A percentile compares a stretch with the other conserved stretches of the same genome.
phyloP scores from a whole-genome alignment of 805 yeast species.

The Hanseniaspora meyeri region DNA sequence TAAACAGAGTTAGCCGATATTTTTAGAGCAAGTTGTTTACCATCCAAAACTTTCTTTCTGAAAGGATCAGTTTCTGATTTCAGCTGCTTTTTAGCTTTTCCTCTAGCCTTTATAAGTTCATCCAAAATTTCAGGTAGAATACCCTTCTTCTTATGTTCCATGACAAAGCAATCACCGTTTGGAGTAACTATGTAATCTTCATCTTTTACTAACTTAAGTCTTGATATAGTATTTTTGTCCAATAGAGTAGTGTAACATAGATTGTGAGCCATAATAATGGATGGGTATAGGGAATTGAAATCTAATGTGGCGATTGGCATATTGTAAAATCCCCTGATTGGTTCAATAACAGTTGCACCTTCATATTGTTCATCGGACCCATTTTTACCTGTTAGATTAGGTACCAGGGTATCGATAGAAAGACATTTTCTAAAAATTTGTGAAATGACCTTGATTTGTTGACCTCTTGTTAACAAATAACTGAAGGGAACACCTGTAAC shows the following conservation, averaged over 20 bases:
- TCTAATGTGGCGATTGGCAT: slow-evolving; percentile 96
- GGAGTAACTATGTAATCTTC: slow-evolving; percentile 81
- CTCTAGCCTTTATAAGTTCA: slow-evolving; percentile 83
- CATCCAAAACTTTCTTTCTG: slow-evolving; percentile 83
- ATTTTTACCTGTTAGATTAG: slow-evolving; percentile 58
- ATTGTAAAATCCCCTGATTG: slow-evolving; percentile 87
- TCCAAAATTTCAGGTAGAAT: slow-evolving; percentile 82
- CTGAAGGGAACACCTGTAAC: slow-evolving; percentile 98
- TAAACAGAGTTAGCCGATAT: slow-evolving; percentile 97
- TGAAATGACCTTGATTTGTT: slow-evolving; percentile 92
- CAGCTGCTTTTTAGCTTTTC: slow-evolving; percentile 79
- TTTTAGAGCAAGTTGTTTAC: slow-evolving; percentile 91
- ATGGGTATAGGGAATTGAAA: slow-evolving; percentile 94
- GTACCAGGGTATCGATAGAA: slow-evolving; percentile 74
- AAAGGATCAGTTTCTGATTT: slow-evolving; percentile 92
- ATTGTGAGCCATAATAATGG: slow-evolving; percentile 98
- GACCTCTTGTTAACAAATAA: slow-evolving; percentile 79
- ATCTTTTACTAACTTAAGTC: slow-evolving; percentile 49
- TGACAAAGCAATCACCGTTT: slow-evolving; percentile 83
- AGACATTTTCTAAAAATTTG: slow-evolving; percentile 89
- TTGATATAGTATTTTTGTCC: slow-evolving; percentile 53
- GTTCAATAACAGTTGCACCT: slow-evolving; percentile 99
- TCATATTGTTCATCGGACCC: slow-evolving; percentile 90
- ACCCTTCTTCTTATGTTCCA: slow-evolving; percentile 57
- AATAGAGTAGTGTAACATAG: slow-evolving; percentile 86